Base-by-base conservation (phyloP, 441 rosid species). In the Francoa sonchifolia region DNA sequence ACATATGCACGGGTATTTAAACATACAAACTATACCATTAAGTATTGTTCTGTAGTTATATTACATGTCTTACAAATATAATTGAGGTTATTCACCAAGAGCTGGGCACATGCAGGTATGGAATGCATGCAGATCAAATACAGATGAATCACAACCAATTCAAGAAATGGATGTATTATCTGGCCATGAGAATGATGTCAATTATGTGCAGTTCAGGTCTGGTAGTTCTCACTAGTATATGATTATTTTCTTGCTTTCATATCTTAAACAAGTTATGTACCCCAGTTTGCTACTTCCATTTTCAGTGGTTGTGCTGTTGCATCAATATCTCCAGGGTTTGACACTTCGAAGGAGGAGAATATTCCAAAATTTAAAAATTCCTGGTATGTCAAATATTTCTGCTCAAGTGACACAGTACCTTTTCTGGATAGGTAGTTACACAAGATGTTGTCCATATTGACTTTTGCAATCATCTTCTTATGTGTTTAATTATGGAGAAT, bases 131-230 rank as follows among this genome's bases (percentile, higher is more conserved):
- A 93, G 69, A 68, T 47, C 73, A 42, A 82, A 50, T 44, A 52
- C 50, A n/a, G 95, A 72, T 58, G 81, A 74, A 44, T 37, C 77
- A 15, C 93, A 76, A 67, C 93, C 95, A 53, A 79, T 65, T 77
- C 82, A 93, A 72, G 99, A 92, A 77, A 74, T 88, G 46, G 97
- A 84, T 55, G 68, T 79, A 53, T 70, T 92, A 54, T 65, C 90
- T 63, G 99, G 97, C 40, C 99, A 93, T 57, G 97, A 79, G 49
- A 93, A 87, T 69, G 99, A 84, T 63, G 99, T 93, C 38, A 93
- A 93, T 61, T 93, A 93, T 71, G 95, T 93, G 42, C 97, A 93
- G 50, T 93, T 93, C 63, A 79, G 99, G 99, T 82, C 58, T 25
- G 77, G 60, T 33, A 42, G 33, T 47, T 47, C 38, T 48, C 48